These are phyloP conservation scores for Gyromitra esculenta DNA, from an alignment of 2,329 filamentous ascomycete genomes.

Conservation along the genomic window DNA sequence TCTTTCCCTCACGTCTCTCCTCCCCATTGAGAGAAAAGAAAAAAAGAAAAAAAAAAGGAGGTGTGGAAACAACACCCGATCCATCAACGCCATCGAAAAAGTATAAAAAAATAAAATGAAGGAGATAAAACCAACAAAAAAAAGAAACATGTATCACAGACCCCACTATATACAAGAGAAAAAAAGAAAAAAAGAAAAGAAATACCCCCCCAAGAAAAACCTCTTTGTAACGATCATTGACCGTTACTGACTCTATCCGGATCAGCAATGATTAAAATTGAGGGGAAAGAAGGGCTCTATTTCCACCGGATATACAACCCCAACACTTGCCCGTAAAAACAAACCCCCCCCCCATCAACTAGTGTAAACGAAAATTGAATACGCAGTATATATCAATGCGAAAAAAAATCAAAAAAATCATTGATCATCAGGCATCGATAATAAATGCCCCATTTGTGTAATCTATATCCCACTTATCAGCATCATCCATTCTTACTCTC, in stretches of 20 bases:
- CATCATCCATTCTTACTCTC: neutral
- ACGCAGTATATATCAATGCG: neutral
- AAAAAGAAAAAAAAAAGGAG: too few species aligned
- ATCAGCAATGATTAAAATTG: neutral
- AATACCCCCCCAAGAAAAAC: neutral
- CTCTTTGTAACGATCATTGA: neutral
- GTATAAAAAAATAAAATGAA: neutral
- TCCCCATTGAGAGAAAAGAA: too few species aligned
- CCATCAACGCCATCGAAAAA: constrained; percentile 14
- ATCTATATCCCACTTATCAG: constrained; percentile 66
- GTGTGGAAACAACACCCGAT: constrained; percentile 1
- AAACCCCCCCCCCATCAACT: neutral
- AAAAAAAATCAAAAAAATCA: constrained; percentile 4
- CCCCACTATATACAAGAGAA: neutral
- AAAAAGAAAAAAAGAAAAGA: neutral
- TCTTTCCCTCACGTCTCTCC: too few species aligned
- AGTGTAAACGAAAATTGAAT: neutral
- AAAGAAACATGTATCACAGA: neutral
- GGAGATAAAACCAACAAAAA: neutral
- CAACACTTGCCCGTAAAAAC: neutral
- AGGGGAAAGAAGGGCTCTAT: neutral
- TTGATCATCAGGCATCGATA: constrained; percentile 60
- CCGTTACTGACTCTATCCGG: neutral
- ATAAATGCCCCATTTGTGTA: constrained; percentile 86
- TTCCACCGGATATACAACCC: constrained; percentile 2